Percentiles rank a stretch among this genome's conserved stretches.
Conservation (phyloP, 306 rosid species). For the Vigna nakashimae region DNA sequence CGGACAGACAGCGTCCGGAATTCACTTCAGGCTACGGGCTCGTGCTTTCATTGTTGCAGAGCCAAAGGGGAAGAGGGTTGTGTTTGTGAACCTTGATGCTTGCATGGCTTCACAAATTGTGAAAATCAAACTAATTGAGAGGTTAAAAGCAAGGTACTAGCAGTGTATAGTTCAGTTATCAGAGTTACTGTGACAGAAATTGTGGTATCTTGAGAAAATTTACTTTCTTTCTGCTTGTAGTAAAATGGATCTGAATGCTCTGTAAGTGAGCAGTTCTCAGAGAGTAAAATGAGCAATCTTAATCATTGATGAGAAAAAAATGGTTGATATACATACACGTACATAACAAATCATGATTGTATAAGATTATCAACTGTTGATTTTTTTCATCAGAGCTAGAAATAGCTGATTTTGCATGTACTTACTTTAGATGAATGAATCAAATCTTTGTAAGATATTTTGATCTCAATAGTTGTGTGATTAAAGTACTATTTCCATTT, state of each 20-base stretch:
- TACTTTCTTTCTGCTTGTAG: neutral
- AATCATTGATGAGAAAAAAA: neutral
- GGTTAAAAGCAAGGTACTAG: slow-evolving; percentile 80
- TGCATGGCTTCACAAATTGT: slow-evolving; percentile 92
- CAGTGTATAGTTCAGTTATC: slow-evolving; percentile 18
- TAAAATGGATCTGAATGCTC: neutral
- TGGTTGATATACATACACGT: neutral
- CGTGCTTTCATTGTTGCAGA: slow-evolving; percentile 84
- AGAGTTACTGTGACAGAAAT: slow-evolving; percentile 28
- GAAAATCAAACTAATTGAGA: slow-evolving; percentile 76
- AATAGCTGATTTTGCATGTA: no score
- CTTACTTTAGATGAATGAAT: neutral
- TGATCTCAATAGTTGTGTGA: slow-evolving; percentile 19
- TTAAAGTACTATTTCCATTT: slow-evolving; percentile 19
- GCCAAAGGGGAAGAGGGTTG: slow-evolving; percentile 73
- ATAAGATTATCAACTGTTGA: neutral
- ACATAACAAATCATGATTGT: no score
- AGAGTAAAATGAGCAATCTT: neutral
- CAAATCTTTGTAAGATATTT: neutral
- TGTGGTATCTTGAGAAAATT: slow-evolving; percentile 29
- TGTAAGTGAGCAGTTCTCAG: neutral
- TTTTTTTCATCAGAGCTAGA: neutral
- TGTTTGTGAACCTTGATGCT: slow-evolving; percentile 93
- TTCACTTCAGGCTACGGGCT: slow-evolving; percentile 84
- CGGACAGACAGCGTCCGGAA: slow-evolving; percentile 73